Conservation (phyloP, 176 grass and related monocot genomes). For the Phragmites australis region DNA sequence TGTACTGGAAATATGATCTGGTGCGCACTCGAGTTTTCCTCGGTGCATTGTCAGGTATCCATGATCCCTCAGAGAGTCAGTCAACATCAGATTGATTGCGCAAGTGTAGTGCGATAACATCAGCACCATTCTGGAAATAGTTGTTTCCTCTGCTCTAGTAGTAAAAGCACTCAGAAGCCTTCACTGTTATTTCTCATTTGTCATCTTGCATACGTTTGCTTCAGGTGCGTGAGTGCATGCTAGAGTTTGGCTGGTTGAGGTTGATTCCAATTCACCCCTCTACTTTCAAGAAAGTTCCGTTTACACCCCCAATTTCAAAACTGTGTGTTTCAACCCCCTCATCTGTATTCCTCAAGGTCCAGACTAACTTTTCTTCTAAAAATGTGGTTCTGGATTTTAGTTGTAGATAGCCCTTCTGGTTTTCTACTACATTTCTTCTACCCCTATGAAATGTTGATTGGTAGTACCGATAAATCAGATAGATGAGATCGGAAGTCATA, state of each 20-base stretch:
- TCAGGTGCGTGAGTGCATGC: neutral
- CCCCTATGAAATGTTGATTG: neutral
- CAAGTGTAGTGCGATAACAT: constrained; percentile 9
- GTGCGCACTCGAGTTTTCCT: constrained; percentile 9
- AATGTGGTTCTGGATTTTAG: neutral
- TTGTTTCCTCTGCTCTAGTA: neutral
- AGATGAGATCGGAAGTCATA: neutral
- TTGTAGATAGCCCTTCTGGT: neutral
- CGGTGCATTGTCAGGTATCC: constrained; percentile 14
- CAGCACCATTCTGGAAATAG: constrained; percentile 18
- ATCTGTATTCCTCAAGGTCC: neutral
- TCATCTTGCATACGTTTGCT: neutral
- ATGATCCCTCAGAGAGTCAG: constrained; percentile 31
- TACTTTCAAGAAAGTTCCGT: neutral
- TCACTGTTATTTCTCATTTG: constrained; percentile 21
- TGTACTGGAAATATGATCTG: constrained; percentile 4
- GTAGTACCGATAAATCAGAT: neutral
- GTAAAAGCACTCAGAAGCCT: constrained; percentile 10
- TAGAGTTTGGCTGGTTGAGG: neutral
- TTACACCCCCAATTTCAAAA: neutral
- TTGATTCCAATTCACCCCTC: neutral
- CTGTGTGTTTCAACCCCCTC: neutral
- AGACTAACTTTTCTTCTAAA: neutral
- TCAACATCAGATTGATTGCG: constrained; percentile 29
- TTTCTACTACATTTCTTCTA: neutral